Conservation (phyloP, 2,329 filamentous ascomycete species). For the Sporothrix variecibatus region DNA sequence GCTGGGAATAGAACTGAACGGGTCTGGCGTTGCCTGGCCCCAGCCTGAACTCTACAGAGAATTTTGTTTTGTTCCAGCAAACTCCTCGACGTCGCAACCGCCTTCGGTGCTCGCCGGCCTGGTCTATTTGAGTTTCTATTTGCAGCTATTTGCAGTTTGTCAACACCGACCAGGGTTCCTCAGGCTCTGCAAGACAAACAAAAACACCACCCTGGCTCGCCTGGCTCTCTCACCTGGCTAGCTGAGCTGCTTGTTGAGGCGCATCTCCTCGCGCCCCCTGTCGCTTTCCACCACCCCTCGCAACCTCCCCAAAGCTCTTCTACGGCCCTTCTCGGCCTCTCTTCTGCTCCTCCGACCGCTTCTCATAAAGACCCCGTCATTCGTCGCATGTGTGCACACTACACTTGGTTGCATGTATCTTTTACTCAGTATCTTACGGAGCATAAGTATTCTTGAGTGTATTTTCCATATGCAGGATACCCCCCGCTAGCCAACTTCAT, state of each 20-base stretch:
- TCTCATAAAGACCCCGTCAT: constrained; percentile 8
- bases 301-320: not conserved
- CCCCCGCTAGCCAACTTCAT: not conserved
- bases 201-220: not conserved
- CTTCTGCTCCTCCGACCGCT: not conserved
- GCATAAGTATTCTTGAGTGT: not conserved
- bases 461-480: constrained; percentile 15
- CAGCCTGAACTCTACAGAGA: not conserved
- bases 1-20: not conserved
- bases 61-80: not conserved
- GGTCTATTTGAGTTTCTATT: not conserved
- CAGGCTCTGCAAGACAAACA: not conserved
- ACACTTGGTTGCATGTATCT: not conserved
- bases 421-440: not conserved
- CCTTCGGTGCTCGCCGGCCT: not conserved
- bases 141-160: not conserved
- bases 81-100: not conserved
- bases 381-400: not conserved
- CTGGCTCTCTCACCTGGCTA: not conserved
- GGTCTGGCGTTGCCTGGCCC: not conserved
- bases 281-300: constrained; percentile 2
- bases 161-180: not conserved
- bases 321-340: constrained; percentile 13
- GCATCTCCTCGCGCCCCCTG: not conserved
- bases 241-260: constrained; percentile 5